Conservation (phyloP, 2,329 filamentous ascomycete species). For the Alternaria brassicicola region DNA sequence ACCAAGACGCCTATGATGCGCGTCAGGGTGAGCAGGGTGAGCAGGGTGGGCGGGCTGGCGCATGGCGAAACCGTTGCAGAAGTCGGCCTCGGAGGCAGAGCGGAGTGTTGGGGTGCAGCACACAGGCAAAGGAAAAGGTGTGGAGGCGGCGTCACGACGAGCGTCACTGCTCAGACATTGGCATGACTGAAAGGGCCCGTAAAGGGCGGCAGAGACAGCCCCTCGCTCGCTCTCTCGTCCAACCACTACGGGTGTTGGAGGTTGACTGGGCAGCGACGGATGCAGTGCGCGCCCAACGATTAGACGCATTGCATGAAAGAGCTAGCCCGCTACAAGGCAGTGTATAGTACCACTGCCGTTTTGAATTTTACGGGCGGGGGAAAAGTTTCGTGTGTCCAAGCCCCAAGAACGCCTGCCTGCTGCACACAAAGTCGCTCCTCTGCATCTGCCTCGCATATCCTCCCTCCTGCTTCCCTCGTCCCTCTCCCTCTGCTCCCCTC, state of each 20-base stretch:
- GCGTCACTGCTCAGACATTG: neutral
- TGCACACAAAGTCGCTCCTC: conserved; percentile 16
- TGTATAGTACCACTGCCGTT: conserved; percentile 32
- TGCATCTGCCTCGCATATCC: conserved; percentile 19
- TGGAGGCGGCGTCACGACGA: conserved; percentile 16
- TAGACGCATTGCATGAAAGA: conserved; percentile 32
- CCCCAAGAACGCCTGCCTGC: conserved; percentile 28
- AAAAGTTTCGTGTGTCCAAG: conserved; percentile 27
- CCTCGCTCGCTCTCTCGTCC: conserved; percentile 3
- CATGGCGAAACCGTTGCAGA: conserved; percentile 5
- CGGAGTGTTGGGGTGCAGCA: neutral
- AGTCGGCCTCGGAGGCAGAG: conserved; percentile 10
- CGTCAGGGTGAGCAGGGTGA: conserved; percentile 9
- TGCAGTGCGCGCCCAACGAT: conserved; percentile 33
- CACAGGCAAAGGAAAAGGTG: conserved; percentile 4
- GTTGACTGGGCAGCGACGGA: conserved; percentile 17
- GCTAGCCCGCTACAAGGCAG: conserved; percentile 13
- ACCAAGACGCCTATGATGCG: conserved; percentile 4
- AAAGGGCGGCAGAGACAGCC: conserved; percentile 7
- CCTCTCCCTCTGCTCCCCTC: neutral
- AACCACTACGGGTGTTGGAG: conserved; percentile 1
- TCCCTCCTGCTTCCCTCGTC: conserved; percentile 16
- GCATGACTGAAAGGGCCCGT: neutral
- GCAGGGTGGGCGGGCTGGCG: neutral
- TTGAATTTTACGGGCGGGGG: conserved; percentile 34